A percentile compares a stretch with the other conserved stretches of the same genome.
phyloP scores from a whole-genome alignment of 169 alveolate species.

The Plasmodium malariae region DNA sequence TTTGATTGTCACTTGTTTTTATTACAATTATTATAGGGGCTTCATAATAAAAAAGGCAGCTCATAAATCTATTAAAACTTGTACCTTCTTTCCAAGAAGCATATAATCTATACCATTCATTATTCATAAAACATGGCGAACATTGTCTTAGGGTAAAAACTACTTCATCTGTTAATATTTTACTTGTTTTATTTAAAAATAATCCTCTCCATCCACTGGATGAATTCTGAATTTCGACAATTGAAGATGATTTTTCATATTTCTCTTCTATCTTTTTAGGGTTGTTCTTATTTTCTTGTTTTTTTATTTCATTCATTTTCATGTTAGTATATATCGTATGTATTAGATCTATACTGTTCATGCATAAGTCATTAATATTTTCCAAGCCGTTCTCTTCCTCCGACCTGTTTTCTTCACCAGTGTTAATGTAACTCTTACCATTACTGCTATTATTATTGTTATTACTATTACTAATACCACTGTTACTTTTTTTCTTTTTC shows the following conservation, averaged over 20 bases:
- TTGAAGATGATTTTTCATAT: constrained; percentile 57
- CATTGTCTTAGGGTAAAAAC: constrained; percentile 72
- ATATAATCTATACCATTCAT: constrained; percentile 73
- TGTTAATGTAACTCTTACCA: neutral
- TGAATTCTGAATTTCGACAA: constrained; percentile 49
- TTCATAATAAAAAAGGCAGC: constrained; percentile 40
- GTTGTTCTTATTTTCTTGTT: constrained; percentile 20
- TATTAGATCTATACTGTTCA: constrained; percentile 63
- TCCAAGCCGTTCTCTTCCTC: constrained; percentile 12
- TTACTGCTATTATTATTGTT: neutral
- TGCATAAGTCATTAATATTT: constrained; percentile 34
- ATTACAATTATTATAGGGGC: constrained; percentile 68
- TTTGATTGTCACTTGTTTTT: constrained; percentile 73
- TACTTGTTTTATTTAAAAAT: constrained; percentile 67
- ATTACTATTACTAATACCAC: neutral
- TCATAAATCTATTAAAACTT: constrained; percentile 72
- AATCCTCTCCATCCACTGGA: constrained; percentile 73
- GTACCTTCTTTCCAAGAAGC: constrained; percentile 77
- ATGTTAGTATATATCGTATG: constrained; percentile 57
- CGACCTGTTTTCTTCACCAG: neutral
- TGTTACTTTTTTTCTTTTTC: neutral
- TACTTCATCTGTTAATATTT: constrained; percentile 77
- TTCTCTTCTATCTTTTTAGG: neutral
- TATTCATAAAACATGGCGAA: constrained; percentile 66
- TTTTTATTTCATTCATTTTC: constrained; percentile 49